A percentile compares a stretch with the other conserved stretches of the same genome.
These are phyloP conservation scores for Avicennia marina DNA, from an alignment of 257 asterid species.

Conservation along the genomic window DNA sequence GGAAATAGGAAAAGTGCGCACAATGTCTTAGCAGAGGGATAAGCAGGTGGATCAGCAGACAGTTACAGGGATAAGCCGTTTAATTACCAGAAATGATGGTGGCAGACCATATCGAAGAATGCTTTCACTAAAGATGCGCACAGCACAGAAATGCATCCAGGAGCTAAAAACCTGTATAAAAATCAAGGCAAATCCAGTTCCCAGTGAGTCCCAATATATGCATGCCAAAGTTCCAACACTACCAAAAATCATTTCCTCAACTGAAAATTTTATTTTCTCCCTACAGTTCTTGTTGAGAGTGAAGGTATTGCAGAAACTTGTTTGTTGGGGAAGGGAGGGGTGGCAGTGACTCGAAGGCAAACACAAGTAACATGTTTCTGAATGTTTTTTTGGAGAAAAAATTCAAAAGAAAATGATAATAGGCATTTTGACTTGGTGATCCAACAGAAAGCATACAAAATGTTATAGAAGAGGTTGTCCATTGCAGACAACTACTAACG, in stretches of 20 bases:
- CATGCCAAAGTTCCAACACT: background rate
- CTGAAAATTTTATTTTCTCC: background rate
- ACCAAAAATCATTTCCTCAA: background rate
- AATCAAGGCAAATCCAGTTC: constrained; percentile 9
- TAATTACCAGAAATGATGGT: constrained; percentile 57
- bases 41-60: too few relatives aligned
- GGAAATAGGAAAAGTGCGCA: constrained; percentile 17
- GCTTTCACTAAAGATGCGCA: constrained; percentile 82
- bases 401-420: too few relatives aligned
- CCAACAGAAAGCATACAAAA: too few relatives aligned
- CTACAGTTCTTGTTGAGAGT: background rate
- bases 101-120: constrained; percentile 87
- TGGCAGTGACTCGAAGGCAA: background rate
- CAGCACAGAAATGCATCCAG: constrained; percentile 97
- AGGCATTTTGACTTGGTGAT: too few relatives aligned
- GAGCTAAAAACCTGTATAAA: constrained; percentile 77
- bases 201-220: background rate
- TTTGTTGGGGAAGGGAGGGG: background rate
- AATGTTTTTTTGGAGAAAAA: background rate
- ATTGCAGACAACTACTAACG: too few relatives aligned
- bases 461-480: too few relatives aligned
- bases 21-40: constrained; percentile 6
- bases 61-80: background rate
- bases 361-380: background rate
- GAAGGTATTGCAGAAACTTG: background rate